Evolutionary conservation across 805 yeast genomes (phyloP).

Genomic region (Candida boleticola): DNA sequence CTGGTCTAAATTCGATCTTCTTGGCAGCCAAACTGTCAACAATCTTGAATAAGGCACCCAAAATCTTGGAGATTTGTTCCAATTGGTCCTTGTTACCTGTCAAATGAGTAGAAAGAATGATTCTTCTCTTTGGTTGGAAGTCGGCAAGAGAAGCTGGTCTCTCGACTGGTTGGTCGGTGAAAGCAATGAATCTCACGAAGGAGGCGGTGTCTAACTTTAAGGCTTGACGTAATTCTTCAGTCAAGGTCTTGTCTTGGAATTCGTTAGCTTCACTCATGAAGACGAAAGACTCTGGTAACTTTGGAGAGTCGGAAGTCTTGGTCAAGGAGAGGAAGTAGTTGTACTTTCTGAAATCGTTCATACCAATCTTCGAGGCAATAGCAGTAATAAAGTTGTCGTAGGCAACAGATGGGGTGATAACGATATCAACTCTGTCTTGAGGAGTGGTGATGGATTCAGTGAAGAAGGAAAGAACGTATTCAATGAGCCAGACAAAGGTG

Average conservation of each 20-base stretch:
- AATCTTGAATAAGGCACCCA: slow-evolving; percentile 55
- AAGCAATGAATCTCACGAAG: slow-evolving; percentile 63
- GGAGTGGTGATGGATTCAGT: slow-evolving; percentile 54
- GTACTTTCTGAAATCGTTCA: slow-evolving; percentile 72
- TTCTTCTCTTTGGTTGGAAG: slow-evolving; percentile 50
- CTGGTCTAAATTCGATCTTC: slow-evolving; percentile 61
- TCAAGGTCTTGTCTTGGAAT: slow-evolving; percentile 63
- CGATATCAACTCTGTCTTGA: slow-evolving; percentile 59
- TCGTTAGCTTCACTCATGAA: slow-evolving; percentile 90
- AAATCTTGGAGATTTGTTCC: slow-evolving; percentile 46
- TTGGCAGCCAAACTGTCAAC: slow-evolving; percentile 56
- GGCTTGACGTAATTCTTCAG: slow-evolving; percentile 39
- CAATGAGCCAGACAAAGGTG: slow-evolving; percentile 63
- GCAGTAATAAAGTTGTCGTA: slow-evolving; percentile 78
- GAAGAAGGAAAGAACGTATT: slow-evolving; percentile 56
- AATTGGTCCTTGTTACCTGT: slow-evolving; percentile 51
- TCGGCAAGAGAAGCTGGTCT: slow-evolving; percentile 65
- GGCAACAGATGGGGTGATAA: slow-evolving; percentile 52
- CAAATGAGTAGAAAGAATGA: slow-evolving; percentile 53
- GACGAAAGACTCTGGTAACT: slow-evolving; percentile 72
- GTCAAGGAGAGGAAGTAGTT: slow-evolving; percentile 85
- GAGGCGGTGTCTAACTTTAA: slow-evolving; percentile 45
- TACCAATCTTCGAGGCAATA: slow-evolving; percentile 77
- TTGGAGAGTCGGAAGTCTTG: slow-evolving; percentile 68
- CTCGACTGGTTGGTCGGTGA: slow-evolving; percentile 80